phyloP scores from a whole-genome alignment of 2,329 filamentous ascomycete species.

The Cladophialophora carrionii region DNA sequence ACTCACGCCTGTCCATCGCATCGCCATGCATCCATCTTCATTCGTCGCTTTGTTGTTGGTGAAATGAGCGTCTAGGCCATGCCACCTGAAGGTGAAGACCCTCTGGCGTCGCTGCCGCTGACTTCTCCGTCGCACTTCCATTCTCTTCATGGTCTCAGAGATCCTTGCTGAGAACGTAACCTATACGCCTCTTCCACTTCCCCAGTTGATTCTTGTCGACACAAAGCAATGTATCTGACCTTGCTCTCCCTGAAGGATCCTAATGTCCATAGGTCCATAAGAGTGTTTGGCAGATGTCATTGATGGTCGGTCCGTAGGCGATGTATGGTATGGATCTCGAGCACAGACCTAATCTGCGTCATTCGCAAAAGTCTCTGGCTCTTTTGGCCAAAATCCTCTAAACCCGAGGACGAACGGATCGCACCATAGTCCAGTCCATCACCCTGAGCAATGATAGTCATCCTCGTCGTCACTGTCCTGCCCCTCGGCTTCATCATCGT shows the following conservation, averaged over 20 bases:
- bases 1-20: neutral
- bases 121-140: neutral
- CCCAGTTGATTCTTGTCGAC: neutral
- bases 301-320: neutral
- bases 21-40: neutral
- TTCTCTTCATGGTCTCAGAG: neutral
- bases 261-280: neutral
- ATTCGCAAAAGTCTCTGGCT: neutral
- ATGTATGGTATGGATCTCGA: neutral
- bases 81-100: neutral
- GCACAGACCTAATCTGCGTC: neutral
- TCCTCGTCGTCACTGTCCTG: constrained; percentile 67
- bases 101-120: neutral
- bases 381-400: neutral
- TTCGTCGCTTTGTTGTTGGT: neutral
- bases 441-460: constrained; percentile 48
- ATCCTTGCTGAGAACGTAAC: neutral
- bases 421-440: constrained; percentile 47
- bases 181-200: neutral
- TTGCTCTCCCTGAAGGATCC: neutral
- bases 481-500: constrained; percentile 66
- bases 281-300: neutral
- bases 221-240: neutral
- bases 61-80: neutral
- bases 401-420: neutral